These are phyloP conservation scores for Cladophialophora psammophila DNA, from an alignment of 2,329 filamentous ascomycete genomes.

Conservation along the genomic window DNA sequence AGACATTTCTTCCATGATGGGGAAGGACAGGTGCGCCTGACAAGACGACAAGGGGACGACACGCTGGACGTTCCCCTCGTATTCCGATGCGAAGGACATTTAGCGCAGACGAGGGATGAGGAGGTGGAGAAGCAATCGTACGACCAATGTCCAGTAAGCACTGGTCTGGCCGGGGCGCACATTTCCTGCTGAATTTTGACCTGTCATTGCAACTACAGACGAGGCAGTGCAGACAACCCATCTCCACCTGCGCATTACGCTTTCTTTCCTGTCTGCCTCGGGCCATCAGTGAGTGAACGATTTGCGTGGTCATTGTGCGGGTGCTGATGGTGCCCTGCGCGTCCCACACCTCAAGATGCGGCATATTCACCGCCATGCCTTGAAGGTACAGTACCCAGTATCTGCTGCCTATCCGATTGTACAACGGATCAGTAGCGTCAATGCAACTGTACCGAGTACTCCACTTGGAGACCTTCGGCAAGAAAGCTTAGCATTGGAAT, in stretches of 20 bases:
- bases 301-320: background rate
- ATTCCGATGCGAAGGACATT: no score
- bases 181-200: conserved; percentile 4
- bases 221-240: conserved; percentile 9
- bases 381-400: background rate
- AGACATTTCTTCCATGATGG: no score
- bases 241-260: conserved; percentile 8
- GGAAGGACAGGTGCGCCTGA: no score
- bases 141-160: conserved; percentile 2
- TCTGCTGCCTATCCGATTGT: conserved; percentile 10
- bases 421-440: background rate
- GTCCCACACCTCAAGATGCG: background rate
- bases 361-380: background rate
- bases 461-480: conserved; percentile 11
- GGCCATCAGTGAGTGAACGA: background rate
- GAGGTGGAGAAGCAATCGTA: no score
- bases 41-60: no score
- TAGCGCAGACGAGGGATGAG: no score
- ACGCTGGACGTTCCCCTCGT: no score
- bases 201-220: conserved; percentile 6
- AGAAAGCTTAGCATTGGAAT: conserved; percentile 17
- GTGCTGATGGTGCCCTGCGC: background rate
- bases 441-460: background rate
- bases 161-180: background rate
- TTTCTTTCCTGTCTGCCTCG: conserved; percentile 11